Percentiles rank a stretch among this genome's conserved stretches.
phyloP scores from a whole-genome alignment of 2,329 filamentous ascomycete species.

The Calonectria leucothoes region DNA sequence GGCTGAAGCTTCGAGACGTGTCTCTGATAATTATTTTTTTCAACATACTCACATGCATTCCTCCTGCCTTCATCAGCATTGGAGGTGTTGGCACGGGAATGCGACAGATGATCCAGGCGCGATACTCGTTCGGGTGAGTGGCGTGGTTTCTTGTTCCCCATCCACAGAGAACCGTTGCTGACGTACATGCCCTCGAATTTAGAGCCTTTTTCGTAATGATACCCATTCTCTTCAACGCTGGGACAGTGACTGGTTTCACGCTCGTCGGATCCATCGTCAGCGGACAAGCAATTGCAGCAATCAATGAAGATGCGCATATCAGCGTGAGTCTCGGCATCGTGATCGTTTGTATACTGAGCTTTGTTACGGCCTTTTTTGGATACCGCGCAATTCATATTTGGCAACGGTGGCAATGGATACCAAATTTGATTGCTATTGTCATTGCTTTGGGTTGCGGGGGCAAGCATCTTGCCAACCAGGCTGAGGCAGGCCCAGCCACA shows the following conservation, averaged over 20 bases:
- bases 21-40: constrained; percentile 71
- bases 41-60: constrained; percentile 62
- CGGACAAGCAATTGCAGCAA: constrained; percentile 63
- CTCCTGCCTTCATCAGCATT: constrained; percentile 66
- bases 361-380: constrained; percentile 66
- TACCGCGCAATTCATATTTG: constrained; percentile 65
- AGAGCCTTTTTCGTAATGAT: constrained; percentile 62
- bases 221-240: constrained; percentile 65
- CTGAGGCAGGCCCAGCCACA: constrained; percentile 50
- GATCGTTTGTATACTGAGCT: constrained; percentile 63
- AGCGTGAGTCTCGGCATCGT: constrained; percentile 67
- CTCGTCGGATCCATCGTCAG: constrained; percentile 67
- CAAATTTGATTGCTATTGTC: constrained; percentile 62
- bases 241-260: constrained; percentile 68
- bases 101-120: constrained; percentile 70
- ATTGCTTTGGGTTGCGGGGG: constrained; percentile 66
- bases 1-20: constrained; percentile 65
- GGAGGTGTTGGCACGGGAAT: constrained; percentile 67
- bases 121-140: constrained; percentile 66
- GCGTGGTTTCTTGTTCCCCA: not conserved
- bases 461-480: constrained; percentile 59
- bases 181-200: constrained; percentile 17
- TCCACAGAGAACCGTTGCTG: not conserved
- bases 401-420: constrained; percentile 68
- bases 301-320: constrained; percentile 55